Evolutionary conservation across 2,329 filamentous ascomycete species (phyloP), one percentile per base, ranked within the genome.

Genomic region (Ophiobolus disseminans): DNA sequence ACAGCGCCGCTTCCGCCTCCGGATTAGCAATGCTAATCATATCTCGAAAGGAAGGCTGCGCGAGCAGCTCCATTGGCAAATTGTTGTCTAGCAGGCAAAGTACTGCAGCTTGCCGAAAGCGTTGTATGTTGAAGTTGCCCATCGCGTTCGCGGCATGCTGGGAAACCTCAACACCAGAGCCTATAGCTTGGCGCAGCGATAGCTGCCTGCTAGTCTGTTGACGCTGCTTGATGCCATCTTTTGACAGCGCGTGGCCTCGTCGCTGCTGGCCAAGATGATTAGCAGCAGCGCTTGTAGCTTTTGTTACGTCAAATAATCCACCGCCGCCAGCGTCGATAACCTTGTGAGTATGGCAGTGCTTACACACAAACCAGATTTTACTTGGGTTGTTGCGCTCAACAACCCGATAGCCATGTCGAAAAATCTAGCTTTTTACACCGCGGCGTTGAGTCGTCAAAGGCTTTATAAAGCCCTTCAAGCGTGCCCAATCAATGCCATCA

Each of bases 311-410:
- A 6, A 37, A 37, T 37, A 37, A 17, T n/a, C 36, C 14, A 25
- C 14, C 20, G 10, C 35, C 5, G 11, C 11, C 21, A 26, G 23
- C 23, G 23, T 44, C 23, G 20, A 34, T 42, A 32, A 32, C 16
- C 26, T 42, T 42, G 11, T 34, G 26, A 16, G 20, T 32, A 32
- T 42, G 17, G 26, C 26, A 42, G 40, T 42, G 34, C 25, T 42
- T 42, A 22, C 26, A 42, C 5, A 42, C 28, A 23, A 34, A 34
- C 40, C 10, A 30, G 16, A 28, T 11, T 32, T 16, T 32, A 42
- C 19, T n/a, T 34, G 8, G 7, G 25, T 42, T 28, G n/a, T 30
- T 32, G 17, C 10, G 26, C 40, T 35, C 14, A 35, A 23, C 16
- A 17, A 42, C 26, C 26, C 40, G 26, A 30, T 42, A 42, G 35